Percentiles rank a stretch among this genome's conserved stretches.
Evolutionary conservation across 2,329 filamentous ascomycete species (phyloP).

Genomic region (Epichloe typhina): DNA sequence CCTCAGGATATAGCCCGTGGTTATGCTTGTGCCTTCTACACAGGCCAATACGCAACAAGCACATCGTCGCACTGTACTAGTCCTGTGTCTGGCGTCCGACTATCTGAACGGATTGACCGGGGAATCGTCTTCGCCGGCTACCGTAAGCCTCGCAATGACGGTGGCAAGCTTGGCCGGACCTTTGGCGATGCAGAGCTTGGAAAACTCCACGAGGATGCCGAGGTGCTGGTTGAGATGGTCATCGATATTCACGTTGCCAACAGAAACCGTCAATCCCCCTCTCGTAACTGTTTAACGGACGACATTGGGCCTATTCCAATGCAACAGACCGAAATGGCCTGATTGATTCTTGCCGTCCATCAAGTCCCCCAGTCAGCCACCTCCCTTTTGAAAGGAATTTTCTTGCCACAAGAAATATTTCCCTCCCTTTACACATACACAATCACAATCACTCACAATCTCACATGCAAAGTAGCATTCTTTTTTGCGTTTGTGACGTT

Average conservation of each 20-base stretch:
- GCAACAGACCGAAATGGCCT: constrained; percentile 9
- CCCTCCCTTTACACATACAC: neutral
- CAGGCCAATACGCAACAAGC: constrained; percentile 21
- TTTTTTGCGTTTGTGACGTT: neutral
- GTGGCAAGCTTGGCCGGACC: constrained; percentile 21
- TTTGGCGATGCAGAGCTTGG: constrained; percentile 28
- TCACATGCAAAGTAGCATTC: neutral
- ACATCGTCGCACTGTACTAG: constrained; percentile 13
- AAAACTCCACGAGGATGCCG: constrained; percentile 34
- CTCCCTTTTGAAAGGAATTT: too few species aligned
- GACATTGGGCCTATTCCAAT: constrained; percentile 27
- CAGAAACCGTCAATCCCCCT: constrained; percentile 19
- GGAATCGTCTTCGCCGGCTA: constrained; percentile 46
- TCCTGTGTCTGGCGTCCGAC: constrained; percentile 13
- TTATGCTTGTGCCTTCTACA: constrained; percentile 41
- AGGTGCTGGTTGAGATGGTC: constrained; percentile 38
- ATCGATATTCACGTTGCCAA: constrained; percentile 34
- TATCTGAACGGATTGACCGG: constrained; percentile 25
- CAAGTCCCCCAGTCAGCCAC: too few species aligned
- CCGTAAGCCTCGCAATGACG: constrained; percentile 30
- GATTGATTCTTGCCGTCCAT: neutral
- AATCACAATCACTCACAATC: constrained; percentile 3
- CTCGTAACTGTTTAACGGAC: constrained; percentile 15
- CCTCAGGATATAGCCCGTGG: constrained; percentile 35
- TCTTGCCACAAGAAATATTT: too few species aligned